These are phyloP conservation scores for Oldenlandia corymbosa DNA, from an alignment of 257 asterid genomes.

Conservation along the genomic window DNA sequence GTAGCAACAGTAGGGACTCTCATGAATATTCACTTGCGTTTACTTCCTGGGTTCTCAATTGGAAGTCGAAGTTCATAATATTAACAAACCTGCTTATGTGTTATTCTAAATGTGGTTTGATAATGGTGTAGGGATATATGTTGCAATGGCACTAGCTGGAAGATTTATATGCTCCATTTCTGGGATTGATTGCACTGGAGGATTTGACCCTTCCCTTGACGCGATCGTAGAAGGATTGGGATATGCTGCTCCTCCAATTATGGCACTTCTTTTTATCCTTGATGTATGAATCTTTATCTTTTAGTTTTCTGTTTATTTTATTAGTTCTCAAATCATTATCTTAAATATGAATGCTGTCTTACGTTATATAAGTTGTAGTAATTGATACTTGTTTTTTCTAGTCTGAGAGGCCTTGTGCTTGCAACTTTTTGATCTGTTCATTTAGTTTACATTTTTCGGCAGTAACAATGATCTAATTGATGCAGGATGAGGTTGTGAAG, in stretches of 20 bases:
- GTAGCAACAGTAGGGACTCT: too few species aligned
- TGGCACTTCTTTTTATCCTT: conserved; percentile 87
- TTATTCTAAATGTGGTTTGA: background rate
- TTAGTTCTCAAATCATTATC: background rate
- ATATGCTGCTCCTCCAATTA: conserved; percentile 95
- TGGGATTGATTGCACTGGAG: conserved; percentile 82
- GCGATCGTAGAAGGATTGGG: conserved; percentile 88
- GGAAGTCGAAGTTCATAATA: too few species aligned
- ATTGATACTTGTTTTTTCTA: background rate
- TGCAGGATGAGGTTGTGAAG: conserved; percentile 92
- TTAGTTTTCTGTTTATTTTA: background rate
- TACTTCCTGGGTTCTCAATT: too few species aligned
- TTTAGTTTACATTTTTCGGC: background rate
- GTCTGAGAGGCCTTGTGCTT: background rate
- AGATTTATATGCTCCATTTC: conserved; percentile 82
- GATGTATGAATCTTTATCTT: conserved; percentile 48
- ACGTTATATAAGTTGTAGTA: background rate
- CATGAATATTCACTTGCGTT: too few species aligned
- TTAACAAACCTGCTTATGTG: too few species aligned
- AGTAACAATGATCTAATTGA: background rate
- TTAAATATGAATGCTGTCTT: background rate
- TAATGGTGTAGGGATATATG: conserved; percentile 60
- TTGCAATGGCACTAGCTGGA: conserved; percentile 93
- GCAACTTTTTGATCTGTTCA: background rate
- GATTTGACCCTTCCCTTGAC: conserved; percentile 65